These are phyloP conservation scores for Pseudogymnoascus sp. DNA, from an alignment of 2,329 filamentous ascomycete species.

Conservation along the genomic window DNA sequence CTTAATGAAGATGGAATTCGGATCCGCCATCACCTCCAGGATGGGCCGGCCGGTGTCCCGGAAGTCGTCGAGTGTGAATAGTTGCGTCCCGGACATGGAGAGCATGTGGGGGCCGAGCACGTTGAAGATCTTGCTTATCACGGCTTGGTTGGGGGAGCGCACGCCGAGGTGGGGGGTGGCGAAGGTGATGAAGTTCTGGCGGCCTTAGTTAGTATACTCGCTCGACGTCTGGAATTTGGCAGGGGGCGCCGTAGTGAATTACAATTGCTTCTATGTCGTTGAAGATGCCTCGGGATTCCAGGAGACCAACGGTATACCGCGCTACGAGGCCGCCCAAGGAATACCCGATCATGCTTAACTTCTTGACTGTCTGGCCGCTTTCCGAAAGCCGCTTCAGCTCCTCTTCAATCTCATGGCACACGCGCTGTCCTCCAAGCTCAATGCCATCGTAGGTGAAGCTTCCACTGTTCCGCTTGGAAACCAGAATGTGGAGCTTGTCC, in stretches of 20 bases:
- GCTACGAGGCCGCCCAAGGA: slow-evolving; percentile 81
- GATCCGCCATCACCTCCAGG: slow-evolving; percentile 72
- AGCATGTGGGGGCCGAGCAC: slow-evolving; percentile 73
- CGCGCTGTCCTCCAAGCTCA: slow-evolving; percentile 57
- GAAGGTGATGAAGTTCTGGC: slow-evolving; percentile 84
- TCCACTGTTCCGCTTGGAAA: slow-evolving; percentile 64
- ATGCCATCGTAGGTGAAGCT: slow-evolving; percentile 65
- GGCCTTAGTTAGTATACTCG: neutral
- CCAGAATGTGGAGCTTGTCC: slow-evolving; percentile 59
- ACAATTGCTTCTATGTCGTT: slow-evolving; percentile 72
- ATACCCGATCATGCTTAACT: slow-evolving; percentile 82
- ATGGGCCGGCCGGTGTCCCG: slow-evolving; percentile 74
- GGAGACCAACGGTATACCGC: slow-evolving; percentile 75
- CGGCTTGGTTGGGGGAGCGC: slow-evolving; percentile 57
- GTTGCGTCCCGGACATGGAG: slow-evolving; percentile 74
- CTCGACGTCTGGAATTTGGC: neutral
- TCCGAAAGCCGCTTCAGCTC: slow-evolving; percentile 47
- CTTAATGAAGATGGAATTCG: slow-evolving; percentile 75
- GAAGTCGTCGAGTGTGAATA: slow-evolving; percentile 82
- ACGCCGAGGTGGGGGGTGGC: slow-evolving; percentile 78
- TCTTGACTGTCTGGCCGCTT: slow-evolving; percentile 63
- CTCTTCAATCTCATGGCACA: slow-evolving; percentile 59
- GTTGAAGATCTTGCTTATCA: slow-evolving; percentile 66
- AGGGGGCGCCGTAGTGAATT: slow-evolving; percentile 20
- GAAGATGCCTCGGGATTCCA: slow-evolving; percentile 73